Evolutionary conservation across 1,284 basidiomycete species (phyloP).

Genomic region (Austroboletus olivaceoglutinosus): DNA sequence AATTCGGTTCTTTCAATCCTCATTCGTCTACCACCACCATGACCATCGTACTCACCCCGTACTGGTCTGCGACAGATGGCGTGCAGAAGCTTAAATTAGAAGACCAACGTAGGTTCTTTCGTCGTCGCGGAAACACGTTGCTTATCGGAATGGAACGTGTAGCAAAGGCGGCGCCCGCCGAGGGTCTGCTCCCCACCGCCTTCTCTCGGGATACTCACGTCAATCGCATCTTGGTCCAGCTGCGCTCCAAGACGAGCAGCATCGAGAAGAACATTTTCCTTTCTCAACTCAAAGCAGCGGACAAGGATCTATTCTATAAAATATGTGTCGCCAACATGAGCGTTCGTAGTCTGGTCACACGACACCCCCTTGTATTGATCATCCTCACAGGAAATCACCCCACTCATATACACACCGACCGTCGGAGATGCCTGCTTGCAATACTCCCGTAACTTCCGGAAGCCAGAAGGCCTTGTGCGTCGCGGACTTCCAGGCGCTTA

Average conservation of each 20-base stretch:
- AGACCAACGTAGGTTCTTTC: conserved; percentile 48
- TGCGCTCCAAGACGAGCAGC: conserved; percentile 68
- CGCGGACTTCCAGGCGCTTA: conserved; percentile 1
- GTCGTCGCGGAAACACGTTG: neutral
- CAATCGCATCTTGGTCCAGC: conserved; percentile 62
- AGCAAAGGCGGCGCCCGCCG: conserved; percentile 50
- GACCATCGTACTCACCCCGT: conserved; percentile 68
- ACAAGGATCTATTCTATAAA: conserved; percentile 74
- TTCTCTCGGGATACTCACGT: conserved; percentile 56
- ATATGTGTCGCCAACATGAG: conserved; percentile 64
- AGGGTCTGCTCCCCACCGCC: conserved; percentile 64
- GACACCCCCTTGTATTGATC: neutral
- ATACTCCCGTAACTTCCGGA: conserved; percentile 79
- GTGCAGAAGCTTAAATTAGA: conserved; percentile 65
- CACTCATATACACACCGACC: conserved; percentile 89
- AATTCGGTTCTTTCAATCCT: neutral
- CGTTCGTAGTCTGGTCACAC: conserved; percentile 7
- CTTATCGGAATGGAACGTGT: neutral
- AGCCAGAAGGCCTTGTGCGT: conserved; percentile 74
- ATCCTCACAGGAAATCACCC: conserved; percentile 59
- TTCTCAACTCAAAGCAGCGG: conserved; percentile 67
- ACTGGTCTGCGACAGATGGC: conserved; percentile 56
- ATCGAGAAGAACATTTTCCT: conserved; percentile 86
- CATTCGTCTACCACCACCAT: conserved; percentile 32
- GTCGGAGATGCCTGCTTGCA: conserved; percentile 91